phyloP scores from a whole-genome alignment of 257 asterid species.

The Nicotiana otophora region DNA sequence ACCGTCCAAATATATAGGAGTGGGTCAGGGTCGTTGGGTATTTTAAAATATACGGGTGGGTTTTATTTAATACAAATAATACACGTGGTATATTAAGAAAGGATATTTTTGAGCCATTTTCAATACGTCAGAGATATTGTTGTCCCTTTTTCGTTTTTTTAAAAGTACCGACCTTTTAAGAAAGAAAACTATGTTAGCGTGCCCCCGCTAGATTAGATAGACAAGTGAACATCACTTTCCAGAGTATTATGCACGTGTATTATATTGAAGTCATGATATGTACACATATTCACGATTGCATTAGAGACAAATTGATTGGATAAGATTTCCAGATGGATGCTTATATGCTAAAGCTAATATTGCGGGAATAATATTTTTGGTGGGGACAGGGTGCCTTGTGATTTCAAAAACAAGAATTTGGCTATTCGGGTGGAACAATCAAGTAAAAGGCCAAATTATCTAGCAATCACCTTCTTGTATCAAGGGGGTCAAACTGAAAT shows the following conservation, averaged over 20 bases:
- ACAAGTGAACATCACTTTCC: background rate
- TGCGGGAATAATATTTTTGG: background rate
- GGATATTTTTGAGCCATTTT: too few species aligned
- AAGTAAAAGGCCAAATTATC: conserved; percentile 55
- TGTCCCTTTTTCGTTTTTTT: too few species aligned
- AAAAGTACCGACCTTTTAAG: background rate
- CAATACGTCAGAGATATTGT: too few species aligned
- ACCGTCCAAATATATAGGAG: too few species aligned
- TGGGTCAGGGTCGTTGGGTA: too few species aligned
- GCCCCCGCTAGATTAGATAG: background rate
- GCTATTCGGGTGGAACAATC: conserved; percentile 65
- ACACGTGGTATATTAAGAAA: too few species aligned
- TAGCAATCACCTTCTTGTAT: conserved; percentile 50
- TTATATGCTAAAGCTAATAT: background rate
- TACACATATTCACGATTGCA: background rate
- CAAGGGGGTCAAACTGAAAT: conserved; percentile 90
- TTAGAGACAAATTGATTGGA: background rate
- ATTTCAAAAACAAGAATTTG: conserved; percentile 49
- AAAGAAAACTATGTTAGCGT: background rate
- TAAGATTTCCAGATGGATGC: background rate
- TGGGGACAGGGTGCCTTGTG: conserved; percentile 56
- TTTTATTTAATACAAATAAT: too few species aligned
- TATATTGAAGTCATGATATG: too few species aligned
- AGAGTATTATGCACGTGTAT: too few species aligned
- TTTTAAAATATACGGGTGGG: too few species aligned